Conservation (phyloP, 148 eudicot genomes). For the Rhododendron williamsianum region DNA sequence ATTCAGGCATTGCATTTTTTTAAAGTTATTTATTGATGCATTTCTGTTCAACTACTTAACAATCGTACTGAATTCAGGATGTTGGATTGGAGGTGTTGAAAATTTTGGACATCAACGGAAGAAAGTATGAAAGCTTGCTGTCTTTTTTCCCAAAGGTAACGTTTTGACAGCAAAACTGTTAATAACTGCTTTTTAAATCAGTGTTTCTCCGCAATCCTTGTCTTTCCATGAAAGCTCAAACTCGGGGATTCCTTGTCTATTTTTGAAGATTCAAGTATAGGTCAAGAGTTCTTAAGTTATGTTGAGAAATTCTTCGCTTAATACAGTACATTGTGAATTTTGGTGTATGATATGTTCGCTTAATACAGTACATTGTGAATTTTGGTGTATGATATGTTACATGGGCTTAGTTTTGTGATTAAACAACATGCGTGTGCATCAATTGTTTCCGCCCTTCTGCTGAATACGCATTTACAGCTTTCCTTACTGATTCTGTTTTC, state of each 20-base stretch:
- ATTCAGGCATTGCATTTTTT: not conserved
- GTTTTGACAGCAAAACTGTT: not conserved
- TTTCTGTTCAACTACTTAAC: not conserved
- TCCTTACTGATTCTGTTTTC: not conserved
- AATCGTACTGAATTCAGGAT: not conserved
- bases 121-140: not conserved
- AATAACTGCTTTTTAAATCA: not conserved
- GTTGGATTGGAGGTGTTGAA: not conserved
- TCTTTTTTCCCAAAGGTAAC: not conserved
- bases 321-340: not conserved
- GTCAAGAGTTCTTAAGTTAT: not conserved
- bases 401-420: not conserved
- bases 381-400: not conserved
- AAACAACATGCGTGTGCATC: not conserved
- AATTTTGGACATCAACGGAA: not conserved
- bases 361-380: not conserved
- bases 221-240: not conserved
- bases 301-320: not conserved
- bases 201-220: not conserved
- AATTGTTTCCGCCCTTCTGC: not conserved
- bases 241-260: not conserved
- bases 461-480: not conserved
- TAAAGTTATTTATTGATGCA: not conserved
- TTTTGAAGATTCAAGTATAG: not conserved
- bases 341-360: not conserved